Conservation (phyloP, 345 rosid genomes). For the Mercurialis annua region DNA sequence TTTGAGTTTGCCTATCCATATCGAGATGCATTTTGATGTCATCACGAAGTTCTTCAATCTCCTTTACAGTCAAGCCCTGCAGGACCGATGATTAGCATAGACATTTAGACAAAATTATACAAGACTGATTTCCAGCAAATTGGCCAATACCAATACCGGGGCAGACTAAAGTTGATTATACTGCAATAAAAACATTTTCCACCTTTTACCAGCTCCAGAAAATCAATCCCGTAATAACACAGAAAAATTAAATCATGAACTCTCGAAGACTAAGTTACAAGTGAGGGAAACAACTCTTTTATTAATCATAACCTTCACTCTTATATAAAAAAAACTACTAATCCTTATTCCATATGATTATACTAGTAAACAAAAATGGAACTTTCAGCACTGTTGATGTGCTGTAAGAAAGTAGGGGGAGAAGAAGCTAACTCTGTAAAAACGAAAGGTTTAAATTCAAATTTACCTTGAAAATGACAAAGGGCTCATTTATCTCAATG, state of each 20-base stretch:
- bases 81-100: conserved; percentile 14
- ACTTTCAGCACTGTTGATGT: neutral
- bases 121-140: neutral
- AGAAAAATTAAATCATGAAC: neutral
- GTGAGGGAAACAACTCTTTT: neutral
- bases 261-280: neutral
- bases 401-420: neutral
- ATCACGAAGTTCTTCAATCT: conserved; percentile 90
- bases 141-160: neutral
- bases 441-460: neutral
- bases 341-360: neutral
- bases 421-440: neutral
- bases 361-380: neutral
- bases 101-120: conserved; percentile 5
- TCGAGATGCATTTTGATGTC: conserved; percentile 97
- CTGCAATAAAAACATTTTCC: neutral
- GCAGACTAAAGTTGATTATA: neutral
- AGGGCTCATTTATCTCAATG: conserved; percentile 78
- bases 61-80: conserved; percentile 86
- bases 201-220: neutral
- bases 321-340: too few species aligned
- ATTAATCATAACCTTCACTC: neutral
- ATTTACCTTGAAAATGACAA: conserved; percentile 83
- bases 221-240: neutral
- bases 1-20: conserved; percentile 74